Conservation (phyloP, 1,139 yeast species). For the Ogataea hybrid region DNA sequence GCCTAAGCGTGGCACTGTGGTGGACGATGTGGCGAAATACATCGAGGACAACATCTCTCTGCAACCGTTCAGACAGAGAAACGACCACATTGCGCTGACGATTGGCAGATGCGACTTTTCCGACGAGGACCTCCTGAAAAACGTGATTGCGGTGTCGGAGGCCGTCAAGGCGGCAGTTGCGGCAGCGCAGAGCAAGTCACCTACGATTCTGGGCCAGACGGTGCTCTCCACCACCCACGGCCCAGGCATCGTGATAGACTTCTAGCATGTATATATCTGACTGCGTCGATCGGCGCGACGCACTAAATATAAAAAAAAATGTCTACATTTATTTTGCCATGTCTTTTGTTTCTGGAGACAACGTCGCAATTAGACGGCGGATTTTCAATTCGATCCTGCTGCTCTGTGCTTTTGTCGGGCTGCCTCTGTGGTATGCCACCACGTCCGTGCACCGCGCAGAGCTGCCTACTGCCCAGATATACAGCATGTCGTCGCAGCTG, state of each 20-base stretch:
- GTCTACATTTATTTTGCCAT: slow-evolving; percentile 4
- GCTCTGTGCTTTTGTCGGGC: slow-evolving; percentile 54
- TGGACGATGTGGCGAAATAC: slow-evolving; percentile 57
- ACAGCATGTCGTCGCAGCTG: slow-evolving; percentile 32
- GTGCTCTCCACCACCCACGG: slow-evolving; percentile 71
- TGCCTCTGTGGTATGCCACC: slow-evolving; percentile 70
- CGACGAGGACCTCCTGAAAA: slow-evolving; percentile 72
- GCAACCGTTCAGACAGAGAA: slow-evolving; percentile 70
- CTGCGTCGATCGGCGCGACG: slow-evolving; percentile 9
- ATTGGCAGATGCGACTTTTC: slow-evolving; percentile 78
- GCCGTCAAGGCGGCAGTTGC: slow-evolving; percentile 62
- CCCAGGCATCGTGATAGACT: slow-evolving; percentile 76
- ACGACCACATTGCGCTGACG: slow-evolving; percentile 59
- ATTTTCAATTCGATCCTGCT: slow-evolving; percentile 27
- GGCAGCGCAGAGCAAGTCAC: slow-evolving; percentile 58
- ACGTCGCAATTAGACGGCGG: slow-evolving; percentile 9
- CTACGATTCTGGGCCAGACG: slow-evolving; percentile 70
- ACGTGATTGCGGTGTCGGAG: slow-evolving; percentile 66
- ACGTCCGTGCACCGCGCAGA: slow-evolving; percentile 77
- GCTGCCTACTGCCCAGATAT: slow-evolving; percentile 58
- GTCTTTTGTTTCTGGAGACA: neutral
- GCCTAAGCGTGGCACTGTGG: slow-evolving; percentile 82
- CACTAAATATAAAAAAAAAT: neutral
- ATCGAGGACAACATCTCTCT: slow-evolving; percentile 62
- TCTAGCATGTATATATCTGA: slow-evolving; percentile 27